Base-by-base conservation (phyloP, 208 protist genomes). In the Crithidia bombi region DNA sequence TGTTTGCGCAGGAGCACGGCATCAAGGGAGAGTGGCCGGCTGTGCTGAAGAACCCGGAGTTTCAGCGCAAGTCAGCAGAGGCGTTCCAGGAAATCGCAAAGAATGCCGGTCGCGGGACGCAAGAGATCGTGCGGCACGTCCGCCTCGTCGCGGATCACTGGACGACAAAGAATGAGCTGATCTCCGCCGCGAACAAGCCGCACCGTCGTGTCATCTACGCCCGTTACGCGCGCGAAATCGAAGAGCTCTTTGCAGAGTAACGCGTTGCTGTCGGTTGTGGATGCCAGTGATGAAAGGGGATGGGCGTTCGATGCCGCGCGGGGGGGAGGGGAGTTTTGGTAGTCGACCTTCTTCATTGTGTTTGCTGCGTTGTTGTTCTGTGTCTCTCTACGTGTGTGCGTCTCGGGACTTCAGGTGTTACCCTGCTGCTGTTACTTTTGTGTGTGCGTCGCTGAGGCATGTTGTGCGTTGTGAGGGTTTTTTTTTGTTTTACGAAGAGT, bases 81-180 rank as follows among this genome's bases (percentile, higher is more conserved):
- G 77, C 67, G 1, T 51, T 90, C 43, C 66, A 65, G 15, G 83
- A 74, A 9, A 57, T 83, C 6, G 89, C 83, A 14, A 81, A 64
- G 58, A 50, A 49, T 26, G 87, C 75, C 15, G 86, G 70, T 14
- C 79, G 76, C n/a, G 90, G 87, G 71, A 65, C 72, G 44, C 86
- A 96, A 50, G 85, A 95, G 74, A 65, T 71, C 30, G 66, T 95
- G 35, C 64, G 75, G 38, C 35, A 79, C 32, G 89, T 87, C 19
- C 78, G 78, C 12, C 62, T 78, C 59, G 26, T 88, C 61, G 66
- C 35, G 39, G 51, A 91, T 7, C 79, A 92, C 70, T 96, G 91
- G 89, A 96, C 91, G 19, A 72, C 81, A 1, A 84, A 92, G 65
- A 96, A 94, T 75, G 86, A 71, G 5, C 32, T 94, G 6, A 44